Evolutionary conservation across 2,329 filamentous ascomycete genomes (phyloP).

Genomic region (Didymella pinodella): DNA sequence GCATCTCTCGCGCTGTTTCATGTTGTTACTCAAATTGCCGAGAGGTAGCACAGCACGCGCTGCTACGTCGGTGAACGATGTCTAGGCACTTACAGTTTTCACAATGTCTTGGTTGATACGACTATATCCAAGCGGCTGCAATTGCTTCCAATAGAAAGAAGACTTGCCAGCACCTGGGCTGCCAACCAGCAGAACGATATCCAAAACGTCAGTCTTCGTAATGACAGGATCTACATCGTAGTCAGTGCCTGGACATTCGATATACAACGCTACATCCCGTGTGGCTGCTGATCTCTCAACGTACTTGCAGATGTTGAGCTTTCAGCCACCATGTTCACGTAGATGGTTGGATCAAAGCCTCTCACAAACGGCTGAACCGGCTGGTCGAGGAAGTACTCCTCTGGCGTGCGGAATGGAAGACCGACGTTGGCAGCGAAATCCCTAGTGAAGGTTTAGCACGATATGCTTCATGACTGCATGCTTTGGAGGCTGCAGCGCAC

Average conservation of each 20-base stretch:
- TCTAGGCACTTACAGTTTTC: conserved; percentile 66
- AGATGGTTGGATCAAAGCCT: conserved; percentile 72
- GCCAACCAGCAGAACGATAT: conserved; percentile 86
- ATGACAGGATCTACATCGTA: conserved; percentile 47
- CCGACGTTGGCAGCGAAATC: conserved; percentile 88
- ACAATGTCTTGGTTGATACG: conserved; percentile 90
- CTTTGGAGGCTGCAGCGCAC: conserved; percentile 46
- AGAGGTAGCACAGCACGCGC: conserved; percentile 39
- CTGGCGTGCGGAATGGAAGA: conserved; percentile 82
- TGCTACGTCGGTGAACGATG: conserved; percentile 11
- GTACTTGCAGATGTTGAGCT: conserved; percentile 44
- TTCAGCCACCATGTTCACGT: conserved; percentile 31
- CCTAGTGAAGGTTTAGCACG: conserved; percentile 21
- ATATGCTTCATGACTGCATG: conserved; percentile 1
- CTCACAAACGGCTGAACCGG: conserved; percentile 70
- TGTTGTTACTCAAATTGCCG: conserved; percentile 42
- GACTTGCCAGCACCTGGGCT: conserved; percentile 92
- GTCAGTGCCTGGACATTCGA: conserved; percentile 31
- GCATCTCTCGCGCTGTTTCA: conserved; percentile 65
- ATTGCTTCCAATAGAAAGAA: conserved; percentile 81
- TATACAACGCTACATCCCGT: conserved; percentile 10
- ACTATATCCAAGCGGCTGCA: conserved; percentile 80
- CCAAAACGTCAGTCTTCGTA: conserved; percentile 69
- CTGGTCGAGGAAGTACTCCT: conserved; percentile 85
- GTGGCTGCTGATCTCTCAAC: conserved; percentile 35